Base-by-base conservation (phyloP, 2,329 filamentous ascomycete genomes). In the Botrytis deweyae region DNA sequence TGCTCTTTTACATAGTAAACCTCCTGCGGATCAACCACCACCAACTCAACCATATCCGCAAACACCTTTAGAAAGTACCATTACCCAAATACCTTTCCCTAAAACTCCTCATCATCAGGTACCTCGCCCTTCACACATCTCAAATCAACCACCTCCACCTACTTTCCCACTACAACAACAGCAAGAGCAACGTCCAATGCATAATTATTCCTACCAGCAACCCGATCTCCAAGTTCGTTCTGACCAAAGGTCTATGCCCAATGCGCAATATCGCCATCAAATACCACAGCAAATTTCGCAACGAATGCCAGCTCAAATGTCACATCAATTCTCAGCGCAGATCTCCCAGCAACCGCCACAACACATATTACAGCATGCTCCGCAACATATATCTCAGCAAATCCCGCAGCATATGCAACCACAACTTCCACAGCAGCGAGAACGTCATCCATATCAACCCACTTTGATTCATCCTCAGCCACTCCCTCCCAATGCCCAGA, bases 71-170 rank as follows among this genome's bases (percentile, higher is more conserved):
- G 88, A 91, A 22, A 87, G 89, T 75, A 84, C 85, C 29, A 82
- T 85, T 69, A 80, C 81, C 8, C 84, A 87, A 40, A 84, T 86
- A 36, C 80, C 86, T 42, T 86, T 88, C 79, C 88, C 90, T 22
- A 84, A 83, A 59, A 88, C 87, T 61, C 89, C 90, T 10, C 89
- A 90, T 67, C 86, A 89, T 79, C 86, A 88, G 73, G 86, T 87
- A 69, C 84, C 86, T 59, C 86, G 86, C 42, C 84, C 84, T 33
- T 80, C 86, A 25, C 85, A 86, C 18, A 81, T 85, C 70, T 83
- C 83, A 58, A 82, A 81, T 69, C 83, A 87, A 75, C 84, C 85
- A 46, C 84, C 84, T 38, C 85, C 86, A 12, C 87, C 87, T 14
- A 81, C 83, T 6, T 88, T 88, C 72, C 83, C 83, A 14, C 81